Percentiles rank a stretch among this genome's conserved stretches.
Conservation (phyloP, 2,329 filamentous ascomycete species). For the Fusarium nelsonii region DNA sequence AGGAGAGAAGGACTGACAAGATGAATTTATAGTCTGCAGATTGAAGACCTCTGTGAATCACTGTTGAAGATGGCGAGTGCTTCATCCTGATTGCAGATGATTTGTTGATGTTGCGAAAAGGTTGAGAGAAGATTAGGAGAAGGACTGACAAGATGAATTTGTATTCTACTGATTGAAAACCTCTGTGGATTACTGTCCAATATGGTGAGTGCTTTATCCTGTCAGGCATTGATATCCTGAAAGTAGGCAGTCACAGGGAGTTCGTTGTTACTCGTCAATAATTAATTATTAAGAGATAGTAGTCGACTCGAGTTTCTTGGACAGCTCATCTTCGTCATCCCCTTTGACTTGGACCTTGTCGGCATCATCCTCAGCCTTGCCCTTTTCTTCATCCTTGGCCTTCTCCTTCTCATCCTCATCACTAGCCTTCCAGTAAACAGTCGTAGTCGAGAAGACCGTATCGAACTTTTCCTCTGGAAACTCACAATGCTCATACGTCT, state of each 20-base stretch:
- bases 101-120: background rate
- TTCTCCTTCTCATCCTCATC: background rate
- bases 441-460: constrained; percentile 46
- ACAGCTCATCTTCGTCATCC: constrained; percentile 16
- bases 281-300: constrained; percentile 27
- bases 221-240: too few species aligned
- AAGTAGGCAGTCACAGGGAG: background rate
- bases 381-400: background rate
- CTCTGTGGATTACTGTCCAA: too few species aligned
- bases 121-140: background rate
- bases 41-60: background rate
- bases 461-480: constrained; percentile 44
- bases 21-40: background rate
- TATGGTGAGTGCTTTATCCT: background rate
- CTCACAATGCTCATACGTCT: constrained; percentile 23
- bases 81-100: too few species aligned
- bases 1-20: background rate
- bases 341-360: background rate
- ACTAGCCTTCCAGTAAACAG: constrained; percentile 45
- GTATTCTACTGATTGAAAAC: too few species aligned
- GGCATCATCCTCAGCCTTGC: background rate
- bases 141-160: background rate
- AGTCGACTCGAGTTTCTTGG: constrained; percentile 38
- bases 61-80: background rate
- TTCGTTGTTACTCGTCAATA: background rate